phyloP scores from a whole-genome alignment of 2,329 filamentous ascomycete species.

The Stemphylium lycopersici region DNA sequence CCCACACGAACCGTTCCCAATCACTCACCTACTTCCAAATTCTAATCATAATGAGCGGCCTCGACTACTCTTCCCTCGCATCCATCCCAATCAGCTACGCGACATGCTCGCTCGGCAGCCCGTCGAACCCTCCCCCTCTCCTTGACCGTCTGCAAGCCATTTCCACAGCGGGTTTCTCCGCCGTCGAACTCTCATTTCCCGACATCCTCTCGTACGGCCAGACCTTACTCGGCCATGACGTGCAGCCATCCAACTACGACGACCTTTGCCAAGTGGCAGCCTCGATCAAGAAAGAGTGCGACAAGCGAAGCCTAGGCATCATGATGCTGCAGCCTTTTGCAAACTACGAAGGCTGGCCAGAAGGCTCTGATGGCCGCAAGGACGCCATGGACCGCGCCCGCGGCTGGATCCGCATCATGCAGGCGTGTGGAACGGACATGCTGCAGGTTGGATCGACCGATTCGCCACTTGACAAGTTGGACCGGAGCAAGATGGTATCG shows the following conservation, averaged over 20 bases:
- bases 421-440: constrained; percentile 71
- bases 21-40: neutral
- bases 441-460: constrained; percentile 72
- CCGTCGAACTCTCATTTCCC: constrained; percentile 76
- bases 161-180: constrained; percentile 68
- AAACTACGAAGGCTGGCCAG: constrained; percentile 77
- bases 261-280: constrained; percentile 61
- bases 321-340: constrained; percentile 78
- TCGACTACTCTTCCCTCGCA: constrained; percentile 44
- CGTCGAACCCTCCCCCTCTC: constrained; percentile 55
- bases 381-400: constrained; percentile 67
- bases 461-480: constrained; percentile 60
- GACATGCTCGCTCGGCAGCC: constrained; percentile 60
- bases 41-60: constrained; percentile 35
- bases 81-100: constrained; percentile 61
- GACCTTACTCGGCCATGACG: constrained; percentile 56
- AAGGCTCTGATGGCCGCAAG: constrained; percentile 61
- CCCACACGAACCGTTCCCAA: neutral
- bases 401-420: constrained; percentile 76
- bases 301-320: constrained; percentile 62
- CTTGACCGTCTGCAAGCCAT: constrained; percentile 68
- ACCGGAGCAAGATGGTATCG: constrained; percentile 59
- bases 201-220: constrained; percentile 70
- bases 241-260: constrained; percentile 65
- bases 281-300: constrained; percentile 62